Evolutionary conservation across 352 stramenopile species (phyloP).

Genomic region (Phytophthora pseudosyringae): DNA sequence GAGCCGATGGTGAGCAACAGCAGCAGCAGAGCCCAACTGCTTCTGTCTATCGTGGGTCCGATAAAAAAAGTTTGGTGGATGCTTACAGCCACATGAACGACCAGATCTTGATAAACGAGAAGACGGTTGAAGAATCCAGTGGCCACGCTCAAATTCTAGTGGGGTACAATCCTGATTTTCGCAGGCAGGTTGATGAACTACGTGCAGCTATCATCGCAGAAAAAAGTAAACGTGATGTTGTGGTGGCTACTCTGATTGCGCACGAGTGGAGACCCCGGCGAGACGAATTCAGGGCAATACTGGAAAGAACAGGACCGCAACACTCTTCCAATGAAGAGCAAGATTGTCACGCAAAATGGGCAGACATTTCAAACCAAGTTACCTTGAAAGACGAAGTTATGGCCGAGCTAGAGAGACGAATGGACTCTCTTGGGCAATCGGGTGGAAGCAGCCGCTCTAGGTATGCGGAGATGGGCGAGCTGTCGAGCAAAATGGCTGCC

Average conservation of each 20-base stretch:
- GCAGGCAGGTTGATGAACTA: slow-evolving; percentile 47
- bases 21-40: slow-evolving; percentile 3
- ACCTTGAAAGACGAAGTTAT: slow-evolving; percentile 24
- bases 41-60: slow-evolving; percentile 4
- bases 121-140: slow-evolving; percentile 38
- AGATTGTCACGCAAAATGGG: slow-evolving; percentile 28
- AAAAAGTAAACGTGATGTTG: slow-evolving; percentile 46
- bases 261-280: slow-evolving; percentile 24
- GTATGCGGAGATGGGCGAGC: slow-evolving; percentile 39
- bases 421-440: slow-evolving; percentile 19
- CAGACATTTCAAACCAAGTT: slow-evolving; percentile 21
- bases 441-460: slow-evolving; percentile 20
- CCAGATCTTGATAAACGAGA: slow-evolving; percentile 52
- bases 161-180: slow-evolving; percentile 42
- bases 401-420: slow-evolving; percentile 26
- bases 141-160: slow-evolving; percentile 25
- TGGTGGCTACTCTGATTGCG: slow-evolving; percentile 48
- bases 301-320: slow-evolving; percentile 9
- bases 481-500: slow-evolving; percentile 44
- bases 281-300: slow-evolving; percentile 21
- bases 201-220: slow-evolving; percentile 40
- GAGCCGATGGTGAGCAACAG: slow-evolving; percentile 2
- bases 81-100: slow-evolving; percentile 49
- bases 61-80: slow-evolving; percentile 29
- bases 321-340: slow-evolving; percentile 23